phyloP scores from a whole-genome alignment of 768 basidiomycete species.

The Termitomyces sp. region DNA sequence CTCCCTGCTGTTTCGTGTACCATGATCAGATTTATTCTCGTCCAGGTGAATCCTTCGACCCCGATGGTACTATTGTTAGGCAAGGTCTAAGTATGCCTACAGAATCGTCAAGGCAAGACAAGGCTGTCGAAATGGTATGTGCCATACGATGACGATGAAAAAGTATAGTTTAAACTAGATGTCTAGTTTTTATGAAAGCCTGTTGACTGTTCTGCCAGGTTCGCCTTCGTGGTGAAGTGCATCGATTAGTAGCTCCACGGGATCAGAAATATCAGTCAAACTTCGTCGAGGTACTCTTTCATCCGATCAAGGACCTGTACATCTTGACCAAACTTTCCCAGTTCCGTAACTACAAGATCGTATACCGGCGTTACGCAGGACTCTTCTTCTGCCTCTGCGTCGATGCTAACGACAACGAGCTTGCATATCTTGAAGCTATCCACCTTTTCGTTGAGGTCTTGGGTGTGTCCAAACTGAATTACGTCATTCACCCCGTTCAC shows the following conservation, averaged over 20 bases:
- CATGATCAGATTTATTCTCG: constrained; percentile 98
- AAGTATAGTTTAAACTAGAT: constrained; percentile 46
- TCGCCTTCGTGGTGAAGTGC: constrained; percentile 92
- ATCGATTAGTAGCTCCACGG: constrained; percentile 90
- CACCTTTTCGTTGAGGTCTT: constrained; percentile 98
- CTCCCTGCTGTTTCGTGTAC: constrained; percentile 14
- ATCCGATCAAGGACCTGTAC: constrained; percentile 1
- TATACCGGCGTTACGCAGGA: constrained; percentile 95
- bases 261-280: constrained; percentile 99
- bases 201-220: constrained; percentile 50
- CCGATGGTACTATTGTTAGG: not conserved
- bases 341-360: constrained; percentile 98
- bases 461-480: constrained; percentile 49
- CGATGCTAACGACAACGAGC: constrained; percentile 97
- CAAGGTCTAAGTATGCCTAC: constrained; percentile 3
- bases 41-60: constrained; percentile 64
- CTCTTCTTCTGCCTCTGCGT: constrained; percentile 98
- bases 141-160: constrained; percentile 98
- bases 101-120: constrained; percentile 99
- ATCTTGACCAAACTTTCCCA: constrained; percentile 29
- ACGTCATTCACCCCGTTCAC: constrained; percentile 7
- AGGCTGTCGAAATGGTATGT: constrained; percentile 98
- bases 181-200: constrained; percentile 4
- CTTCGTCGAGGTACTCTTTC: constrained; percentile 86
- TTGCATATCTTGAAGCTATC: constrained; percentile 96